Base-by-base conservation (phyloP, 2,329 filamentous ascomycete species). In the Acarospora socialis region DNA sequence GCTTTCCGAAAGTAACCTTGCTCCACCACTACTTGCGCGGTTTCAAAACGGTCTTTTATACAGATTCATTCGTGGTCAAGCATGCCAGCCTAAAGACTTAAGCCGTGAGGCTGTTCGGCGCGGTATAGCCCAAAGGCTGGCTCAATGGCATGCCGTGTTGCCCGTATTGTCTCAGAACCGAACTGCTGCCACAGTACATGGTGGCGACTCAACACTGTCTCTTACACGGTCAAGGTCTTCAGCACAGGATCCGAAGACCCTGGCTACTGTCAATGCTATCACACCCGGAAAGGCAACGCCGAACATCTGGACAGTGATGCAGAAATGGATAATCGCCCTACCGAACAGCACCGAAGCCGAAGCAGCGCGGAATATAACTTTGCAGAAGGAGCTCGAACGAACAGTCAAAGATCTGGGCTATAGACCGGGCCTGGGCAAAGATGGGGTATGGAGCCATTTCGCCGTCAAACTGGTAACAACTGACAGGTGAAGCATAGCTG, bases 11-110 rank as follows among this genome's bases (percentile, higher is more conserved):
- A 66, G 84, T 48, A 73, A 76, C 46, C 75, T 98, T 33, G 90
- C 90, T 13, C 90, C 90, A 21, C 66, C 80, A 39, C 68, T 98
- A 32, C 70, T 95, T 37, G 90, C 86, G 33, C 79, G 86, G 43
- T 98, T 98, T 65, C 69, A 84, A 47, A 98, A 98, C 53, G 90
- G 90, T 45, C 81, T 98, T 60, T 70, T 98, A 49, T 98, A 98
- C 63, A 75, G 80, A 45, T 98, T 79, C 60, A 79, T 95, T 43
- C 72, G 73, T 40, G 90, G 90, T 32, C 72, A 68, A 41, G 79
- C 81, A 33, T 86, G 84, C 46, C 71, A 75, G 32, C 80, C 87
- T 28, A 69, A 77, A 46, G 86, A 95, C 53, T 64, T 98, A 41
- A 72, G 80, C 35, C 70, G 70, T 42, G 73, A 80, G 26, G 64